phyloP scores from a whole-genome alignment of 305 asterid species.

The Nicotiana rustica region DNA sequence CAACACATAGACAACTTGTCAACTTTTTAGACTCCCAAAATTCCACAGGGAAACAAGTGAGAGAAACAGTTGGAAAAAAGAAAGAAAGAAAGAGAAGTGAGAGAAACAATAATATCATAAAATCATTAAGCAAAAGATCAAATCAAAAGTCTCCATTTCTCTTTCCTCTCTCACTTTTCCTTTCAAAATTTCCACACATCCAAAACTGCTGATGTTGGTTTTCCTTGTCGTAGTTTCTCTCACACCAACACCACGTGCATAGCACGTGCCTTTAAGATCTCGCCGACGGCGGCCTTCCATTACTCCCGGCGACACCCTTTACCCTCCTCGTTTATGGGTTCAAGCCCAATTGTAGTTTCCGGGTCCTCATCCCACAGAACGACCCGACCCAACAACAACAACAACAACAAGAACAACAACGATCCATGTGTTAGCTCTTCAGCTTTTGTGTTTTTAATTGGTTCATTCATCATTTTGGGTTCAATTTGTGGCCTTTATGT shows the following conservation, averaged over 20 bases:
- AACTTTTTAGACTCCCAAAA: too few species aligned
- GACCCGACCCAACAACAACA: conserved; percentile 23
- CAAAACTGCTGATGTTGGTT: neutral
- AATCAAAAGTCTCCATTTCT: too few species aligned
- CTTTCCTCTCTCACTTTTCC: too few species aligned
- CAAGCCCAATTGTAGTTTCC: conserved; percentile 47
- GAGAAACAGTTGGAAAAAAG: too few species aligned
- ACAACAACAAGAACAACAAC: conserved; percentile 37
- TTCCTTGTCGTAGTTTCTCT: neutral
- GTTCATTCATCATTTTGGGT: conserved; percentile 64
- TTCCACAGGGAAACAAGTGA: too few species aligned
- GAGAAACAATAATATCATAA: too few species aligned
- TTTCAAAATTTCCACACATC: too few species aligned
- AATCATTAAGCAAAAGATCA: too few species aligned
- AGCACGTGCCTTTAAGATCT: conserved; percentile 18
- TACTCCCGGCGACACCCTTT: conserved; percentile 15
- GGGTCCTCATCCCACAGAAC: conserved; percentile 42
- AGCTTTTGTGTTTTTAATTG: conserved; percentile 67
- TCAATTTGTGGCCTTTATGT: conserved; percentile 64
- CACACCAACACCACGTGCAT: conserved; percentile 15
- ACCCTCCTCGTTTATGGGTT: conserved; percentile 51
- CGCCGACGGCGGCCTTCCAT: conserved; percentile 19
- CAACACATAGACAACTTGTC: too few species aligned
- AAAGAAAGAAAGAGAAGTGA: too few species aligned
- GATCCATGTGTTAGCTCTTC: conserved; percentile 50